Percentiles rank a stretch among this genome's conserved stretches.
These are phyloP conservation scores for Fusarium austroafricanum DNA, from an alignment of 2,329 filamentous ascomycete genomes.

Conservation along the genomic window DNA sequence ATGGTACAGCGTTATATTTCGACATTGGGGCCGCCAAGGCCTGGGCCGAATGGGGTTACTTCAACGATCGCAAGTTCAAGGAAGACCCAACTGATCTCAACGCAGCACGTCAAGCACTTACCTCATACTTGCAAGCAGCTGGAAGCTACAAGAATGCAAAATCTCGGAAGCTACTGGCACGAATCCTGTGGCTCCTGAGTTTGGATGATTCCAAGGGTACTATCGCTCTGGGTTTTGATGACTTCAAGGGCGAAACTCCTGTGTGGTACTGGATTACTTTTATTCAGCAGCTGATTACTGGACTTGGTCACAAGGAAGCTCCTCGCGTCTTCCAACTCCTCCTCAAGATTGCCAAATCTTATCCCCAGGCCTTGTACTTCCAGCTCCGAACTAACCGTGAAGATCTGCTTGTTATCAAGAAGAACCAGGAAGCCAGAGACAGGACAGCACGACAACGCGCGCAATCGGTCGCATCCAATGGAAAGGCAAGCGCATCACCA, in stretches of 20 bases:
- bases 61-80: conserved; percentile 97
- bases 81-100: conserved; percentile 84
- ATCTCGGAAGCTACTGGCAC: conserved; percentile 90
- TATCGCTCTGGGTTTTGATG: conserved; percentile 88
- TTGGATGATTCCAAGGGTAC: conserved; percentile 88
- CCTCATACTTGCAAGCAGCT: conserved; percentile 95
- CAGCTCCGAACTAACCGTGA: conserved; percentile 92
- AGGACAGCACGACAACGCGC: conserved; percentile 64
- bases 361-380: conserved; percentile 96
- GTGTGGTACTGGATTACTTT: conserved; percentile 99
- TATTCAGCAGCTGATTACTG: conserved; percentile 94
- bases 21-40: conserved; percentile 96
- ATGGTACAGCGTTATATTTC: conserved; percentile 94
- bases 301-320: conserved; percentile 91
- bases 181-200: conserved; percentile 95
- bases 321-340: conserved; percentile 87
- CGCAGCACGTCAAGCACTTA: conserved; percentile 89
- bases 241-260: conserved; percentile 96
- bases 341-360: conserved; percentile 93
- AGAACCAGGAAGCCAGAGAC: conserved; percentile 82
- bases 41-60: conserved; percentile 99
- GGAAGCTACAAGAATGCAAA: conserved; percentile 98
- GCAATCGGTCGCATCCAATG: conserved; percentile 58
- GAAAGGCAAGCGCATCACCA: conserved; percentile 60
- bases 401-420: conserved; percentile 93